Evolutionary conservation across 768 basidiomycete genomes (phyloP).

Genomic region (Calocera cornea): DNA sequence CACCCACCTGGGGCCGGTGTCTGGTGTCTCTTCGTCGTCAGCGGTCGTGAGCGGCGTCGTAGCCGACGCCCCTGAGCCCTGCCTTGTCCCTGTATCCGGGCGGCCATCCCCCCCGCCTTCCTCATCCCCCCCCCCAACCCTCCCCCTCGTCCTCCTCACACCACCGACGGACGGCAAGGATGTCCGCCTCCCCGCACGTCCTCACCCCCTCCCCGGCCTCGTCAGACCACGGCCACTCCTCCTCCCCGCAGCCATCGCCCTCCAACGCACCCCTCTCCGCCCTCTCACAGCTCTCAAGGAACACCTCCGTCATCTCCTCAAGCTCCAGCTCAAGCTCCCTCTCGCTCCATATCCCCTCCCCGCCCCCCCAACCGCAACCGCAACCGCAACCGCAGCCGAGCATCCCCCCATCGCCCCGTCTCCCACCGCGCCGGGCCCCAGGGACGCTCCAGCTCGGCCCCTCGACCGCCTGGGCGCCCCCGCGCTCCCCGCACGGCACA

Average conservation of each 20-base stretch:
- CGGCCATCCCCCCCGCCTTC: too few relatives aligned
- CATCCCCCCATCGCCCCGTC: conserved; percentile 10
- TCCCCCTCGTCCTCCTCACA: too few relatives aligned
- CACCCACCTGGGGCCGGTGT: too few relatives aligned
- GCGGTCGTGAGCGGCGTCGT: too few relatives aligned
- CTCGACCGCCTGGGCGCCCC: neutral
- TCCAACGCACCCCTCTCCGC: conserved; percentile 13
- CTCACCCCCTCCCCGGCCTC: neutral
- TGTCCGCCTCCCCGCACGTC: neutral
- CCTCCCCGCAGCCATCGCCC: conserved; percentile 9
- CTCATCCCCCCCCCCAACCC: too few relatives aligned
- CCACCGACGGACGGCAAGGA: too few relatives aligned
- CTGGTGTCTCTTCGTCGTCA: too few relatives aligned
- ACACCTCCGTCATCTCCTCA: conserved; percentile 59
- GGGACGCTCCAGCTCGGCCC: neutral
- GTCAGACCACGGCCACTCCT: neutral
- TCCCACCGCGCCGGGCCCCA: conserved; percentile 8
- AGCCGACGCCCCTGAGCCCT: too few relatives aligned
- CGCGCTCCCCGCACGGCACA: neutral
- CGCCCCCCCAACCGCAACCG: conserved; percentile 48
- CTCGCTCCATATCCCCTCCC: conserved; percentile 28
- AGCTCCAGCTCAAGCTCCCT: conserved; percentile 29
- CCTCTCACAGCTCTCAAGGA: conserved; percentile 56
- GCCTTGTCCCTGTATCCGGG: too few relatives aligned
- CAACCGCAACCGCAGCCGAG: conserved; percentile 29